Conservation (phyloP, 176 grass and related monocot species). For the Zizania latifolia region DNA sequence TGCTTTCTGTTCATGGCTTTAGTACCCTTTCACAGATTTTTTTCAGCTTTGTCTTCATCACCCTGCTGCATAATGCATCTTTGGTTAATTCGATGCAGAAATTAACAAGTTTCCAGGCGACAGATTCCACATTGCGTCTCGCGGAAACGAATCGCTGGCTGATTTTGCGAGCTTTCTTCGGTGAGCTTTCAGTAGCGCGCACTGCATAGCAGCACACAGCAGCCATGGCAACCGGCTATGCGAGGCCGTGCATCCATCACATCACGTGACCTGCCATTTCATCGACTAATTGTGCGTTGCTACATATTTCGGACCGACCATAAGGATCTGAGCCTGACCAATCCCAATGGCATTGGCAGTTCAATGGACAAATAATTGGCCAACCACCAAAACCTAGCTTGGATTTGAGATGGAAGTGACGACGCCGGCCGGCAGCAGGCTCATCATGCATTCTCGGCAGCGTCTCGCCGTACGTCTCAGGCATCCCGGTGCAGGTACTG, state of each 20-base stretch:
- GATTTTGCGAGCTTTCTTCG: background rate
- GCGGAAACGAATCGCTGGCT: too few species aligned
- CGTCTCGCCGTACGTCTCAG: background rate
- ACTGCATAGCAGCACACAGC: background rate
- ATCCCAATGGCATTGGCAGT: too few species aligned
- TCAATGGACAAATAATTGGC: conserved; percentile 11
- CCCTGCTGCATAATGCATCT: background rate
- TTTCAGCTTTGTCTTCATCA: too few species aligned
- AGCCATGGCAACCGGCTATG: background rate
- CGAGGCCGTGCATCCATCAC: background rate
- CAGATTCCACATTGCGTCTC: too few species aligned
- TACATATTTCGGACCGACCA: background rate
- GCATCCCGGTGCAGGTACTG: background rate
- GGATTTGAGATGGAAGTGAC: background rate
- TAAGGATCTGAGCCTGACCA: background rate
- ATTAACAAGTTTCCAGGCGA: too few species aligned
- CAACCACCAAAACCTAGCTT: background rate
- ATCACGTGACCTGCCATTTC: conserved; percentile 6
- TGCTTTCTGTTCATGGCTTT: too few species aligned
- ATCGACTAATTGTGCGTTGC: background rate
- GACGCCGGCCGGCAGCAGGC: background rate
- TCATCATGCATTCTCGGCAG: background rate
- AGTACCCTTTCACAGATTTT: background rate
- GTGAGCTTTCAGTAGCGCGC: too few species aligned
- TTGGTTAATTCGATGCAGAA: background rate